Percentiles rank a stretch among this genome's conserved stretches.
Evolutionary conservation across 2,329 filamentous ascomycete species (phyloP).

Genomic region (Trichoderma hamatum): DNA sequence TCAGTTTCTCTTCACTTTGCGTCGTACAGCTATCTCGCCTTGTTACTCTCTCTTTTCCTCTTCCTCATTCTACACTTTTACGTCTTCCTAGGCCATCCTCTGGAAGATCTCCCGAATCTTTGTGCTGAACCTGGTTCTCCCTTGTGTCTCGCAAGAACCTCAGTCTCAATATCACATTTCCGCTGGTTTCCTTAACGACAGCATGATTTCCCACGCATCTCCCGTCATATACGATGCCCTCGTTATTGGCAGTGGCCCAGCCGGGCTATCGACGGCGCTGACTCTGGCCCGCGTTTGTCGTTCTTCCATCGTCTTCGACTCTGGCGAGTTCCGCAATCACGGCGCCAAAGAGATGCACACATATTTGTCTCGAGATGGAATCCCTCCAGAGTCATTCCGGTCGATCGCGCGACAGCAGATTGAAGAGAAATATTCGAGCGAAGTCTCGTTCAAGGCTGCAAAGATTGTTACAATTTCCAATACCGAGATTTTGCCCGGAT

Average conservation of each 20-base stretch:
- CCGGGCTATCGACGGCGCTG: conserved; percentile 49
- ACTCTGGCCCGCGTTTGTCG: conserved; percentile 54
- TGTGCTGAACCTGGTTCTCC: neutral
- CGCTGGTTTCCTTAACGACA: neutral
- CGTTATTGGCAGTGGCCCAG: conserved; percentile 50
- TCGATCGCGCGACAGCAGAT: conserved; percentile 42
- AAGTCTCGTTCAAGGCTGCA: conserved; percentile 33
- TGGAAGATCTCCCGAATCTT: neutral
- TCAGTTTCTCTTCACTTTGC: neutral
- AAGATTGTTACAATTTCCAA: conserved; percentile 34
- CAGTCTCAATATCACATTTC: neutral
- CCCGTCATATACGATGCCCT: conserved; percentile 50
- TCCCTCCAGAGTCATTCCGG: conserved; percentile 41
- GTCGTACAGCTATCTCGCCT: neutral
- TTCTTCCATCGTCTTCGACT: conserved; percentile 54
- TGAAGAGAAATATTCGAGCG: conserved; percentile 39
- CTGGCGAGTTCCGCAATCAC: conserved; percentile 54
- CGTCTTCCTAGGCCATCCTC: neutral
- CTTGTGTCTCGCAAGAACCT: neutral
- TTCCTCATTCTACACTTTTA: too few relatives aligned
- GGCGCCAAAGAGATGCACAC: conserved; percentile 53
- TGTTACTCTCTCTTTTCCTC: neutral
- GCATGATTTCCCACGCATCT: neutral
- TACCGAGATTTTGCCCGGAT: conserved; percentile 26
- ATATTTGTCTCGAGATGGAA: conserved; percentile 46